These are phyloP conservation scores for Exophiala dermatitidis DNA, from an alignment of 2,329 filamentous ascomycete species.

Conservation along the genomic window DNA sequence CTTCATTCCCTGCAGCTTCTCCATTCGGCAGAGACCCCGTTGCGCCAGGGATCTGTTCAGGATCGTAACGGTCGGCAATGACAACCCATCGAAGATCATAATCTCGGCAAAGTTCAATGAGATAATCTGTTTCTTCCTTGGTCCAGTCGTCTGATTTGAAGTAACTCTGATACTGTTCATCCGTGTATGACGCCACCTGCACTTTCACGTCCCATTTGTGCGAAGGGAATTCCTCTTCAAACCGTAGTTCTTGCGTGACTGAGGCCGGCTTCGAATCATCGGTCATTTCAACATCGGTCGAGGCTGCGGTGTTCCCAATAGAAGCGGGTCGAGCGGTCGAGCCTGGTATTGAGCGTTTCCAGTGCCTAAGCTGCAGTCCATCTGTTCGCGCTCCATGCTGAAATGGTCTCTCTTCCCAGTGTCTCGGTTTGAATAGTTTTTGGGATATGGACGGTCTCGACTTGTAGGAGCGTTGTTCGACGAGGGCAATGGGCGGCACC, in stretches of 20 bases:
- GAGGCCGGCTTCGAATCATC: constrained; percentile 28
- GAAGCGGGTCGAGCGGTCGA: constrained; percentile 10
- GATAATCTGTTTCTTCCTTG: constrained; percentile 86
- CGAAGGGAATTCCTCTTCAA: constrained; percentile 53
- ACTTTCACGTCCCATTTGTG: constrained; percentile 83
- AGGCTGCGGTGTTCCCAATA: constrained; percentile 27
- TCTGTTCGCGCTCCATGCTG: constrained; percentile 70
- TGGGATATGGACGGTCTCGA: constrained; percentile 26
- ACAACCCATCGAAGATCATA: constrained; percentile 86
- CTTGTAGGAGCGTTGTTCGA: constrained; percentile 46
- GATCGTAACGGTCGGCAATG: constrained; percentile 90
- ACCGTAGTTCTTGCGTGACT: constrained; percentile 28
- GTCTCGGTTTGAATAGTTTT: constrained; percentile 25
- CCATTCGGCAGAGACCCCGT: constrained; percentile 18
- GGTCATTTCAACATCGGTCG: constrained; percentile 28
- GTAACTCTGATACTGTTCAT: constrained; percentile 74
- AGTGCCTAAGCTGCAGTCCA: constrained; percentile 66
- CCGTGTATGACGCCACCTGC: constrained; percentile 70
- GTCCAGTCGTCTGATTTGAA: constrained; percentile 74
- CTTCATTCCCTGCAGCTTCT: constrained; percentile 31
- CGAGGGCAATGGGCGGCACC: constrained; percentile 47
- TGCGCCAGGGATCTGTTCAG: constrained; percentile 12
- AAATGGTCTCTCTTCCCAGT: constrained; percentile 47
- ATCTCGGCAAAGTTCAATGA: constrained; percentile 66
- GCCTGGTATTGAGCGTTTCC: constrained; percentile 57